These are phyloP conservation scores for Annulohypoxylon truncatum DNA, from an alignment of 2,329 filamentous ascomycete species.

Conservation along the genomic window DNA sequence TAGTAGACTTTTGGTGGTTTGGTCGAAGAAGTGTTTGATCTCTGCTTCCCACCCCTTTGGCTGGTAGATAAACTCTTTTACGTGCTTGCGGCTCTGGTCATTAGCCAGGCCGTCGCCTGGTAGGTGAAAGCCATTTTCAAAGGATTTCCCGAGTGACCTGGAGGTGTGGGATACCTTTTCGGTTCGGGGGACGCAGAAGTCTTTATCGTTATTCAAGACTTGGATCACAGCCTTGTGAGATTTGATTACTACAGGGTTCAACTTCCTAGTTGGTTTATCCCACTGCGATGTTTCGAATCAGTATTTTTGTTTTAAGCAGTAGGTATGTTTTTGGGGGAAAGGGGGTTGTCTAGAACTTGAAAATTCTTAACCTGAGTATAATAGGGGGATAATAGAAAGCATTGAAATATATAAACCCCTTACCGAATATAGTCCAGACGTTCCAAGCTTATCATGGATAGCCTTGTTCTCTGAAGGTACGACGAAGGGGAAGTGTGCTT, in stretches of 20 bases:
- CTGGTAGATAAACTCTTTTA: constrained; percentile 62
- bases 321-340: background rate
- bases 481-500: constrained; percentile 67
- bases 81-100: constrained; percentile 54
- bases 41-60: constrained; percentile 64
- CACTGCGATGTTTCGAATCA: constrained; percentile 51
- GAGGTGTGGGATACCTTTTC: constrained; percentile 66
- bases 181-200: constrained; percentile 70
- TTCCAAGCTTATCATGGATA: constrained; percentile 67
- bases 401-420: background rate
- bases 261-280: constrained; percentile 60
- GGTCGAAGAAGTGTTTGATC: constrained; percentile 66
- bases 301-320: background rate
- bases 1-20: constrained; percentile 64
- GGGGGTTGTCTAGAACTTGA: too few relatives aligned
- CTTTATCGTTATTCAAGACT: constrained; percentile 63
- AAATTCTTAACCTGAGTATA: too few relatives aligned
- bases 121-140: constrained; percentile 62
- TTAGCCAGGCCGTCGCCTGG: constrained; percentile 57
- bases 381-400: background rate
- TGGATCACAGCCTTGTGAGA: constrained; percentile 65
- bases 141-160: constrained; percentile 55
- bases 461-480: constrained; percentile 62
- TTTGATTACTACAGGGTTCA: constrained; percentile 60
- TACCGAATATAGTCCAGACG: constrained; percentile 65